phyloP scores from a whole-genome alignment of 176 grass and related monocot species.

The Panicum miliaceum region DNA sequence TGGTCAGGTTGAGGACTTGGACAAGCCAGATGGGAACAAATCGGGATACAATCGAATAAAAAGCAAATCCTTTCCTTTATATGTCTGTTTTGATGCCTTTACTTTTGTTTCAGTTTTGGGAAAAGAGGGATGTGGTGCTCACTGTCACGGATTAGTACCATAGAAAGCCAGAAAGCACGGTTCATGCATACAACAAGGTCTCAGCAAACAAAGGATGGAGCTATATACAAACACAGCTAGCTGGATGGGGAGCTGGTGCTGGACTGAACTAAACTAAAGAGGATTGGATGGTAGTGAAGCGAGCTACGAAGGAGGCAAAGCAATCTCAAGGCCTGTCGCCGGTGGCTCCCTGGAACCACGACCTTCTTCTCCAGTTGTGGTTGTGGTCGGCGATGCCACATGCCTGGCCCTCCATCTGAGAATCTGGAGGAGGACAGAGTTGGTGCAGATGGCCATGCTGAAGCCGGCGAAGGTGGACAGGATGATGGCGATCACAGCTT shows the following conservation, averaged over 20 bases:
- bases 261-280: not conserved
- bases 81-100: not conserved
- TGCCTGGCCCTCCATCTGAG: conserved; percentile 43
- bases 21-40: not conserved
- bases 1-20: not conserved
- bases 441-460: conserved; percentile 47
- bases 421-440: conserved; percentile 43
- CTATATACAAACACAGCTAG: not conserved
- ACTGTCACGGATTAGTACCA: not conserved
- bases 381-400: too few relatives aligned
- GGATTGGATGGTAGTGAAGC: not conserved
- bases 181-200: not conserved
- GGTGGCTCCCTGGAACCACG: not conserved
- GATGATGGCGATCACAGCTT: conserved; percentile 58
- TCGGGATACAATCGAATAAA: conserved; percentile 14
- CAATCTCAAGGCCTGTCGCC: conserved; percentile 9
- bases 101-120: not conserved
- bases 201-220: not conserved
- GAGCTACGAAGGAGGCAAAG: conserved; percentile 24
- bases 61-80: not conserved
- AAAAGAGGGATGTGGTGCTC: not conserved
- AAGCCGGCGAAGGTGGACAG: conserved; percentile 62
- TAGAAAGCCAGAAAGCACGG: not conserved
- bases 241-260: not conserved
- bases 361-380: not conserved